Evolutionary conservation across 345 rosid species (phyloP).

Genomic region (Bretschneidera sinensis): DNA sequence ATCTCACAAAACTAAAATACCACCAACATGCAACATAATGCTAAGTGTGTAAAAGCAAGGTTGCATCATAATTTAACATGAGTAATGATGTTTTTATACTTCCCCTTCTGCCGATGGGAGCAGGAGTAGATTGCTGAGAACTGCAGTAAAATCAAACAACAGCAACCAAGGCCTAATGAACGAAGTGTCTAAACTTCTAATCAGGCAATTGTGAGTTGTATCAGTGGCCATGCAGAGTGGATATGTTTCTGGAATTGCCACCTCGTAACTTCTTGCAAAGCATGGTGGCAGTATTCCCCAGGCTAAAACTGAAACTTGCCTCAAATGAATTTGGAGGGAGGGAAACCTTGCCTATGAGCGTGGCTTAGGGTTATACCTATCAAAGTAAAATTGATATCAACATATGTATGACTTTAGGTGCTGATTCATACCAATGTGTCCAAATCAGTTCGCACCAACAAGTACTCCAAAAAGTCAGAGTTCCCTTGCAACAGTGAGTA

Average conservation of each 20-base stretch:
- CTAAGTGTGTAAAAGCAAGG: no score
- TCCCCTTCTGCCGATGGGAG: no score
- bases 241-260: not conserved
- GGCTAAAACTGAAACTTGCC: not conserved
- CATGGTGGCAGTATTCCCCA: not conserved
- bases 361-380: no score
- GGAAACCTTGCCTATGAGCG: no score
- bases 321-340: not conserved
- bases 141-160: not conserved
- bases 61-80: no score
- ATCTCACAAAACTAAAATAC: no score
- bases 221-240: not conserved
- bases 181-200: no score
- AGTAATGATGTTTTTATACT: no score
- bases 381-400: not conserved
- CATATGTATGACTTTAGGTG: slow-evolving; percentile 6
- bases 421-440: slow-evolving; percentile 79
- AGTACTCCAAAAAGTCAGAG: slow-evolving; percentile 89
- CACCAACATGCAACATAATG: no score
- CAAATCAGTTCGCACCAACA: slow-evolving; percentile 91
- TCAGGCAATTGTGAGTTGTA: not conserved
- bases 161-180: not conserved
- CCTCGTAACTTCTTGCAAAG: not conserved
- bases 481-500: slow-evolving; percentile 91
- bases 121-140: not conserved